phyloP scores from a whole-genome alignment of 2,329 filamentous ascomycete genomes.

The Neonectria faginata region DNA sequence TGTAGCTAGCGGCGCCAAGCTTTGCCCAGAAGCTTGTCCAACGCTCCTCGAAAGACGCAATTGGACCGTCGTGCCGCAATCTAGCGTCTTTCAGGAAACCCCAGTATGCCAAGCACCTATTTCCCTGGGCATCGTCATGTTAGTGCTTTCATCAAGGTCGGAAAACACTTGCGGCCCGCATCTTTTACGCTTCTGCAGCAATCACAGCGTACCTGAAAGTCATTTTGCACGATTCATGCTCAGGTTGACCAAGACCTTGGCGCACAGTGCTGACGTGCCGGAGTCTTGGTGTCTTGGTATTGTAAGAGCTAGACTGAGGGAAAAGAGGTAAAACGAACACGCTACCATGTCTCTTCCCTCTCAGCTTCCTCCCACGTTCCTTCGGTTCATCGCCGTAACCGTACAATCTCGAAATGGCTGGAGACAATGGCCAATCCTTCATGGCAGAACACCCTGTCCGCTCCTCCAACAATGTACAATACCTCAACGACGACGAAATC shows the following conservation, averaged over 20 bases:
- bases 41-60: neutral
- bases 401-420: neutral
- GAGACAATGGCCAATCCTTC: slow-evolving; percentile 12
- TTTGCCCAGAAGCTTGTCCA: slow-evolving; percentile 14
- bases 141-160: neutral
- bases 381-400: neutral
- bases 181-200: neutral
- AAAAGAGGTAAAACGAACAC: neutral
- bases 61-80: slow-evolving; percentile 2
- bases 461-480: slow-evolving; percentile 45
- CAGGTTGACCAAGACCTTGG: neutral
- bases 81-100: neutral
- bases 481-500: slow-evolving; percentile 62
- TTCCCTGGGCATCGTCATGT: slow-evolving; percentile 3
- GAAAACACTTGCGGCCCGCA: neutral
- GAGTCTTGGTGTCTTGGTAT: neutral
- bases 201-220: neutral
- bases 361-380: neutral
- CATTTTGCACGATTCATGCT: neutral
- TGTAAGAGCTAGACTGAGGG: neutral
- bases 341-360: neutral
- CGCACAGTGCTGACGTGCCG: neutral
- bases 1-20: slow-evolving; percentile 6
- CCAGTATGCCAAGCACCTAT: neutral
- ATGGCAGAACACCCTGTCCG: slow-evolving; percentile 45